Conservation (phyloP, 495 filamentous ascomycete genomes). For the Pseudomonodictys pantanalensis region DNA sequence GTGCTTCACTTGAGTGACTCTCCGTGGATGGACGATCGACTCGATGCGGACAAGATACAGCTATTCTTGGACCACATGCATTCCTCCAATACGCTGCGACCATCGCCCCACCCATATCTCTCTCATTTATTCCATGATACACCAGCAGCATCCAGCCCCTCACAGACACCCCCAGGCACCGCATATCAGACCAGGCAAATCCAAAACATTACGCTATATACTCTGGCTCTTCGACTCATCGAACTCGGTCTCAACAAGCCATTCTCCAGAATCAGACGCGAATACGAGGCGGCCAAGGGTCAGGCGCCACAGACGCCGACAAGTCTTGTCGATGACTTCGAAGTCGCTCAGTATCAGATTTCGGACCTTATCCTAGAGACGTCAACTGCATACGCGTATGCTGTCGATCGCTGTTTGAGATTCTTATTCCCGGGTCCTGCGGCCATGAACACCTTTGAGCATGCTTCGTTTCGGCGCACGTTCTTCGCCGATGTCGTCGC, state of each 20-base stretch:
- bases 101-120: conserved; percentile 1
- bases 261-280: conserved; percentile 4
- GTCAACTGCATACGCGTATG: conserved; percentile 1
- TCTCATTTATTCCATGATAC: conserved; percentile 1
- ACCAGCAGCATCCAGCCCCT: neutral
- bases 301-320: neutral
- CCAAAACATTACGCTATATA: conserved; percentile 8
- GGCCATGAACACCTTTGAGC: conserved; percentile 2
- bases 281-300: neutral
- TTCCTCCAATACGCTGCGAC: too few species aligned
- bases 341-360: conserved; percentile 11
- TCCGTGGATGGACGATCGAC: neutral
- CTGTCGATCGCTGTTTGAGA: neutral
- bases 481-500: conserved; percentile 10
- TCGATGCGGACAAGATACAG: conserved; percentile 5
- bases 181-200: conserved; percentile 16
- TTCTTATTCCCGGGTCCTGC: conserved; percentile 8
- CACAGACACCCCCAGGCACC: neutral
- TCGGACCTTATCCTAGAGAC: neutral
- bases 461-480: neutral
- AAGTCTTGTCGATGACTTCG: conserved; percentile 7
- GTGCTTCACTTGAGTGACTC: conserved; percentile 18
- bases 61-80: conserved; percentile 1
- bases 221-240: conserved; percentile 14
- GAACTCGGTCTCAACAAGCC: conserved; percentile 9